Evolutionary conservation across 1,139 yeast genomes (phyloP).

Genomic region (Lodderomyces margitis): DNA sequence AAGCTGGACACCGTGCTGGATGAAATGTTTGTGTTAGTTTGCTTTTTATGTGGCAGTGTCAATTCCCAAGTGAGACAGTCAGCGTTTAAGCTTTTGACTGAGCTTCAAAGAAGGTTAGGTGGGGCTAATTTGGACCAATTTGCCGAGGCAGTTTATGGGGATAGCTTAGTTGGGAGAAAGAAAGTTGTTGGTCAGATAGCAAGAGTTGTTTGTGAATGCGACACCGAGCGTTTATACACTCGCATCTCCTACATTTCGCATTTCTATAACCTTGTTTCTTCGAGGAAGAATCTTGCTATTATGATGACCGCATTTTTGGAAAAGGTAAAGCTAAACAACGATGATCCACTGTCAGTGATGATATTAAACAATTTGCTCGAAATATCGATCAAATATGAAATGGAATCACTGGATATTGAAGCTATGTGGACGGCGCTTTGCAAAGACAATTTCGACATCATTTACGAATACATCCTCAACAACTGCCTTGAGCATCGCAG

Average conservation of each 20-base stretch:
- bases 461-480: conserved; percentile 66
- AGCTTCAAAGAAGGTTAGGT: conserved; percentile 54
- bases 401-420: conserved; percentile 82
- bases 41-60: conserved; percentile 69
- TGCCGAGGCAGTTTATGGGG: conserved; percentile 61
- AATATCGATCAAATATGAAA: conserved; percentile 73
- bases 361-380: conserved; percentile 80
- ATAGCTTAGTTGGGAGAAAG: conserved; percentile 72
- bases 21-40: conserved; percentile 61
- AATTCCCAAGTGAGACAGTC: conserved; percentile 56
- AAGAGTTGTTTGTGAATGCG: conserved; percentile 37
- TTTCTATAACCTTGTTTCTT: conserved; percentile 62
- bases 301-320: conserved; percentile 1
- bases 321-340: neutral
- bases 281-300: conserved; percentile 18
- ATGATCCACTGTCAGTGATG: conserved; percentile 53
- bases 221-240: conserved; percentile 56
- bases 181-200: conserved; percentile 73
- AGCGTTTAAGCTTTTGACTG: conserved; percentile 59
- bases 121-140: conserved; percentile 44
- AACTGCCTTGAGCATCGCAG: conserved; percentile 72
- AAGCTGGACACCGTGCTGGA: conserved; percentile 43
- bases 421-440: conserved; percentile 91
- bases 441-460: conserved; percentile 65
- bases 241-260: conserved; percentile 73